Base-by-base conservation (phyloP, 225 moss, liverwort and hornwort genomes). In the Ulota crispa region DNA sequence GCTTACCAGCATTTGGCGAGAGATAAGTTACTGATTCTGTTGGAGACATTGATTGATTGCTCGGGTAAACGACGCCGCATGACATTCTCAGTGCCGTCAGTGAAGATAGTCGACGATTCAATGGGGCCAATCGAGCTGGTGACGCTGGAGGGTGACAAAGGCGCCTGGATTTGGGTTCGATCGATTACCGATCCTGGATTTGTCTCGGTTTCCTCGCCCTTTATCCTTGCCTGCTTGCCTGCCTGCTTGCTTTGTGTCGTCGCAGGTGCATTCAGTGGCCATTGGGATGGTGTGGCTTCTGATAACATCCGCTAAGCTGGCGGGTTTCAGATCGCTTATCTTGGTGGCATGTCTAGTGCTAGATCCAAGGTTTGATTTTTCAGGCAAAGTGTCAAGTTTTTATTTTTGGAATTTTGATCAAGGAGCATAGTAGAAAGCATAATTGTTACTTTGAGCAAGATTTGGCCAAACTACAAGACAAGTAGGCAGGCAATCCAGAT, bases 81-180 rank as follows among this genome's bases (percentile, higher is more conserved):
- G 80, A 5, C 72, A 54, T 23, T 73, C 28, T 37, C 39, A 3
- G 21, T 73, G 39, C 72, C 39, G 14, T 53, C 73, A 6, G 14
- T 64, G 64, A 80, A 54, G 80, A 63, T 9, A 21, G 80, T 52
- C 7, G 80, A 62, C 13, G 80, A 80, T 39, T 80, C 52, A 13
- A 64, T 53, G 64, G 21, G 5, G 20, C 14, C 39, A 8, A 53
- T 80, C 8, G 73, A 54, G 30, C 37, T 16, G 21, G 47, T 64
- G 16, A 64, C 64, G 53, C 27, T 80, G 45, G 64, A 72, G 53
- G 20, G 27, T 19, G 64, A 73, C 28, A 39, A 80, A 9, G 52
- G 36, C 14, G 30, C 30, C 28, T 21, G 43, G 30, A 9, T 64
- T 15, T 39, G 73, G 80, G 72, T 76, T 61, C 45, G 76, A 10